These are phyloP conservation scores for Stemphylium vesicarium DNA, from an alignment of 2,329 filamentous ascomycete genomes.

Conservation along the genomic window DNA sequence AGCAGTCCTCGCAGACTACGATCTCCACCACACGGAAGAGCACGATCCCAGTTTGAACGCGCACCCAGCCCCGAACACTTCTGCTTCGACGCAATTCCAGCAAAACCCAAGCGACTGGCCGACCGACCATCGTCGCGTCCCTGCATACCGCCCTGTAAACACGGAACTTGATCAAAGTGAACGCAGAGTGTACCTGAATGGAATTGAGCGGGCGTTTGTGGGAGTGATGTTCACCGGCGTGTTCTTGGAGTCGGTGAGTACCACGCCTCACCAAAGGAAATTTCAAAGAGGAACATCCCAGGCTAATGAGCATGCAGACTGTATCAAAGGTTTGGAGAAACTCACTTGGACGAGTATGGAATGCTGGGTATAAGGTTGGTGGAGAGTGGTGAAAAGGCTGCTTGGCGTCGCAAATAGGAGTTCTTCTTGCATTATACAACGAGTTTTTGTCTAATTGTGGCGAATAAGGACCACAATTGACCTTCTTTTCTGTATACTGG, in stretches of 20 bases:
- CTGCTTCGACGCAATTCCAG: conserved; percentile 29
- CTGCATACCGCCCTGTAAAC: conserved; percentile 56
- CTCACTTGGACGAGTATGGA: conserved; percentile 58
- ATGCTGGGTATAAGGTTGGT: conserved; percentile 60
- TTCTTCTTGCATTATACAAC: background rate
- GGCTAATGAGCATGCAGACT: conserved; percentile 36
- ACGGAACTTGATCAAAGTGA: conserved; percentile 51
- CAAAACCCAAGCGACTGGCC: conserved; percentile 53
- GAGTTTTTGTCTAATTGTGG: too few species aligned
- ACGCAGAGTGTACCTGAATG: conserved; percentile 54
- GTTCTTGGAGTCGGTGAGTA: conserved; percentile 53
- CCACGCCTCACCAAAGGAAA: background rate
- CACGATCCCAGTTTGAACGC: conserved; percentile 34
- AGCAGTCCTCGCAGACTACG: conserved; percentile 54
- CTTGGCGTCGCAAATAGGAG: too few species aligned
- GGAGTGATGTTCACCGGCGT: conserved; percentile 59
- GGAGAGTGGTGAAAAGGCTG: conserved; percentile 55
- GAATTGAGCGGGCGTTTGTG: conserved; percentile 56
- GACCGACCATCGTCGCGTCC: conserved; percentile 55
- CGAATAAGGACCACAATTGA: too few species aligned
- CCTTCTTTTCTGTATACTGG: too few species aligned
- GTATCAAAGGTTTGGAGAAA: conserved; percentile 57
- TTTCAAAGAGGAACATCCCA: background rate
- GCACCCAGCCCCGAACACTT: conserved; percentile 29
- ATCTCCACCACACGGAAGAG: conserved; percentile 52